phyloP scores from a whole-genome alignment of 805 yeast genomes.

The Candida coquimbonensis region DNA sequence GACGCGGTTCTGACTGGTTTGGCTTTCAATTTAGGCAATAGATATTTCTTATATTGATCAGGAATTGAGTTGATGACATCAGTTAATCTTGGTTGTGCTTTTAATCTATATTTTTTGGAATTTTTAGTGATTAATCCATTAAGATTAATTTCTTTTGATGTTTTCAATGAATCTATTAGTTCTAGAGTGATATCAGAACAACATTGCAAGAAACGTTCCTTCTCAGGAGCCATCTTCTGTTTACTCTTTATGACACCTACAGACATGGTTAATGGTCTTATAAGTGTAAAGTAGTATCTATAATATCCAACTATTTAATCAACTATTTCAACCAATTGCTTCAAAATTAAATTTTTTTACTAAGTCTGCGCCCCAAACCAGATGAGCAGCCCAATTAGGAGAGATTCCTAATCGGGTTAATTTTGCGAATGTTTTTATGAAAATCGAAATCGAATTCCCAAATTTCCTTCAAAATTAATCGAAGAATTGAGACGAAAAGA shows the following conservation, averaged over 20 bases:
- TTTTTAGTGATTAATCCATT: slow-evolving; percentile 82
- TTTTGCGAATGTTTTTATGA: not conserved
- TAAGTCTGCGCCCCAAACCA: not conserved
- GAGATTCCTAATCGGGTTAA: not conserved
- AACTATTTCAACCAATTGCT: not conserved
- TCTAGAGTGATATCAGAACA: slow-evolving; percentile 89
- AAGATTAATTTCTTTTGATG: slow-evolving; percentile 73
- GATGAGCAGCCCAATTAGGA: not conserved
- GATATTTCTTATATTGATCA: slow-evolving; percentile 86
- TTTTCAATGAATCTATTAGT: slow-evolving; percentile 67
- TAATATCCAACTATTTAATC: too few species aligned
- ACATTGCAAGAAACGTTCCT: slow-evolving; percentile 86
- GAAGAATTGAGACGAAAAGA: too few species aligned
- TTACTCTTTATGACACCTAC: slow-evolving; percentile 31
- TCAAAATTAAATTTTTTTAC: not conserved
- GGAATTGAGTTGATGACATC: slow-evolving; percentile 95
- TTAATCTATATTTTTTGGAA: slow-evolving; percentile 85
- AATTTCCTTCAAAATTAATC: too few species aligned
- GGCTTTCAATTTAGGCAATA: slow-evolving; percentile 92
- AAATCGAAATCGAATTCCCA: not conserved
- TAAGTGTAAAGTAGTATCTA: too few species aligned
- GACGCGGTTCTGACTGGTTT: slow-evolving; percentile 98
- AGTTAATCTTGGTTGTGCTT: slow-evolving; percentile 88
- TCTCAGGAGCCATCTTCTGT: slow-evolving; percentile 78
- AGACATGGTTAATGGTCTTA: slow-evolving; percentile 12